Evolutionary conservation across 2,329 filamentous ascomycete genomes (phyloP), one percentile per base, ranked within the genome.

Genomic region (Colletotrichum musicola): DNA sequence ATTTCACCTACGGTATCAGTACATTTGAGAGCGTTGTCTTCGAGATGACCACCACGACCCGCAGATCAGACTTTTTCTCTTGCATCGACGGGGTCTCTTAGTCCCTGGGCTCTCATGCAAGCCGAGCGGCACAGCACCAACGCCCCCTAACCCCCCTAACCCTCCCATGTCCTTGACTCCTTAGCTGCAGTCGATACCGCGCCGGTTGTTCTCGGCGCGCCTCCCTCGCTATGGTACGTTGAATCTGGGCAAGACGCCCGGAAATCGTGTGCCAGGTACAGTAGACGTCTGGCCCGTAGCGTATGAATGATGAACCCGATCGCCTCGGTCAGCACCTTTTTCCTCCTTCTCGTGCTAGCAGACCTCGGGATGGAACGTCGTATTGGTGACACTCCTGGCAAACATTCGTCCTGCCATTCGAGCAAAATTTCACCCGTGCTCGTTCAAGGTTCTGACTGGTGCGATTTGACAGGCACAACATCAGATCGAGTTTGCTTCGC

Each of bases 361-460:
- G 14, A 47, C 16, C 25, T 59, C 18, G 20, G 22, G 42, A 40
- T 62, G 57, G 2, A 62, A 55, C 27, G 30, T 62, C 13, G 47
- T 27, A 40, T 25, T 55, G 50, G 27, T 13, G 27, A 3, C 30
- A 18, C 4, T 18, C 22, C 3, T 14, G 13, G 22, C 16, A 4
- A 16, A 30, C 42, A 30, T 57, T 14, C 18, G 20, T 35, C 1
- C 25, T 60, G 6, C 16, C 30, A 40, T 27, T 46, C 16, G 30
- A 35, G 30, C 30, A 9, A 35, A 35, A 35, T 35, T 5, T 6
- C 4, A 4, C 9, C 9, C 14, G n/a, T 47, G 25, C 16, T 13
- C 5, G 14, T 49, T 49, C 63, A 55, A 56, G 49, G 49, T 55
- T 61, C 57, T 55, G 49, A 42, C 38, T 61, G 47, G 25, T 30